Evolutionary conservation across 257 asterid genomes (phyloP), one percentile per base, ranked within the genome.

Genomic region (Forsythia viridissima): DNA sequence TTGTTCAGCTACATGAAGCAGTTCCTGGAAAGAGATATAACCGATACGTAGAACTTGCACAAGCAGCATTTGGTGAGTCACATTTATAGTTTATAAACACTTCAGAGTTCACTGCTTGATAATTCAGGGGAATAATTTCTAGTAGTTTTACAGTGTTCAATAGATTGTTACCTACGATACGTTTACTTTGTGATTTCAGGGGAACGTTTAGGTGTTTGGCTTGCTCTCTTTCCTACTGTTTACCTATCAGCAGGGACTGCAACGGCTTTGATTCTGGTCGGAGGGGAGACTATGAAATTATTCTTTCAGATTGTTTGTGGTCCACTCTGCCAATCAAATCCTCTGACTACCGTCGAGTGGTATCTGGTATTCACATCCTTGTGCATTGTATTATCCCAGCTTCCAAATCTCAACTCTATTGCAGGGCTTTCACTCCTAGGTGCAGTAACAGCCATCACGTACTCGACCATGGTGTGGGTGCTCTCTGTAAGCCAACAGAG

Each of bases 11-110:
- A 66, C 99, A 96, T 71, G 99, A 96, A 87, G 99, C 99, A 63
- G 97, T 95, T 73, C 99, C 99, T 0, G 99, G 99, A 41, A 96
- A 93, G 83, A 83, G 99, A 86, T 96, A 96, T 80, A 95, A 93
- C 85, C 84, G 98, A 96, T 93, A 96, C 20, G 99, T 96, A 3
- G 98, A 96, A 82, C 97, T 96, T n/a, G 99, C 99, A 36, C 97
- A 96, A 81, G 99, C 98, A 67, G 99, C 99, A 57, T 96, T 96
- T 71, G 99, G 99, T 92, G 80, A 85, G 91, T 77, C 20, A 13
- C 73, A 41, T 74, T 78, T 73, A 69, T 16, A 20, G 73, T 74
- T n/a, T 4, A 21, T 8, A 43, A 20, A 8, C 12, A 24, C 8
- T 10, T 40, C 76, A 42, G 68, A 4, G 21, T 8, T 30, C 4